Percentiles rank a stretch among this genome's conserved stretches.
Conservation (phyloP, 345 rosid genomes). For the Moricandia moricandioides region DNA sequence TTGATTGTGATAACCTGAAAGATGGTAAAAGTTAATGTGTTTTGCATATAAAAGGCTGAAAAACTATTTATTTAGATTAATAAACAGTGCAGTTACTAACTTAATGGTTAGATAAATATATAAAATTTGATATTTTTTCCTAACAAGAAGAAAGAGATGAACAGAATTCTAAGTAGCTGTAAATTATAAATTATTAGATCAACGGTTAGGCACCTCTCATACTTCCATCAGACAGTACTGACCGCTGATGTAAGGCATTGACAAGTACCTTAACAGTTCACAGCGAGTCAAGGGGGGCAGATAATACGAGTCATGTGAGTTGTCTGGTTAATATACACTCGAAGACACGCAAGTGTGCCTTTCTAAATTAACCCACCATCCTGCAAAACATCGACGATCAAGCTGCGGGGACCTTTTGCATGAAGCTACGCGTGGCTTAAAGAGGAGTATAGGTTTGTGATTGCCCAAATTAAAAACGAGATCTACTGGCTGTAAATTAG, state of each 20-base stretch:
- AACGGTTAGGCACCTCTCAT: conserved; percentile 11
- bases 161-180: not conserved
- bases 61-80: not conserved
- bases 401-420: too few relatives aligned
- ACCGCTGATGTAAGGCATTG: conserved; percentile 9
- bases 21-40: not conserved
- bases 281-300: conserved; percentile 1
- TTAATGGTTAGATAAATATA: not conserved
- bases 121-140: not conserved
- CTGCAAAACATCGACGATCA: conserved; percentile 1
- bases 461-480: not conserved
- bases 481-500: conserved; percentile 2
- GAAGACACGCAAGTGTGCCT: conserved; percentile 5
- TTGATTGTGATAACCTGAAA: not conserved
- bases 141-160: not conserved
- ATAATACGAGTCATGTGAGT: not conserved
- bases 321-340: conserved; percentile 7
- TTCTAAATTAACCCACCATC: conserved; percentile 1
- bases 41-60: not conserved
- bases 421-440: not conserved
- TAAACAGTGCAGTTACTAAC: not conserved
- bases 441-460: not conserved
- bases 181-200: not conserved
- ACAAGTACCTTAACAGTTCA: not conserved
- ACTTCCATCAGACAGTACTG: not conserved